Conservation (phyloP, 2,329 filamentous ascomycete species). For the Ascochyta lentis region DNA sequence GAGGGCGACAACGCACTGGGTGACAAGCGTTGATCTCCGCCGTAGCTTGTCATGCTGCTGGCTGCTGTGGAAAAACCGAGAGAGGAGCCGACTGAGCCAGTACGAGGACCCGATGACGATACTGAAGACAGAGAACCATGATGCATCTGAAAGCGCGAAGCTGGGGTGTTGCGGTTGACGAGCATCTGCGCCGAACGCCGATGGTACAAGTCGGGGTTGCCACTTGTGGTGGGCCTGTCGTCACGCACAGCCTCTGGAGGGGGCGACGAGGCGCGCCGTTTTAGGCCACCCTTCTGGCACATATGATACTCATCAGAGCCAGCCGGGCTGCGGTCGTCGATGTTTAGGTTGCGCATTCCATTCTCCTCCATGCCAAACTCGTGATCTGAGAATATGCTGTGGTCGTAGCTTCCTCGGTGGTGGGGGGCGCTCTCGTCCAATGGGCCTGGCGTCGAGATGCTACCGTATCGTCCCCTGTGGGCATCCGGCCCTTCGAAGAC, state of each 20-base stretch:
- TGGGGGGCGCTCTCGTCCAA: conserved; percentile 61
- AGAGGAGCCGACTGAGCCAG: conserved; percentile 68
- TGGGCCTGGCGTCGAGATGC: conserved; percentile 54
- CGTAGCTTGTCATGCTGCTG: conserved; percentile 71
- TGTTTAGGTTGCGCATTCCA: conserved; percentile 58
- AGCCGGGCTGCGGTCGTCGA: conserved; percentile 60
- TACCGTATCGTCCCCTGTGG: conserved; percentile 54
- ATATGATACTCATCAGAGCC: conserved; percentile 53
- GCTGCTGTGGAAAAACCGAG: conserved; percentile 63
- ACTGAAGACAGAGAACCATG: conserved; percentile 70
- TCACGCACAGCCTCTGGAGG: conserved; percentile 62
- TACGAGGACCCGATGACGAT: conserved; percentile 65
- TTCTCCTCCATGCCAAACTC: conserved; percentile 63
- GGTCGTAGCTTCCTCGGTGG: conserved; percentile 69
- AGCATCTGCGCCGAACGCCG: conserved; percentile 63
- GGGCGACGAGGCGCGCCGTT: conserved; percentile 69
- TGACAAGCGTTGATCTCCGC: conserved; percentile 66
- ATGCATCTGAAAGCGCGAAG: conserved; percentile 61
- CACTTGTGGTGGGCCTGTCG: conserved; percentile 53
- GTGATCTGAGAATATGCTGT: conserved; percentile 58
- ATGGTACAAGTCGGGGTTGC: conserved; percentile 59
- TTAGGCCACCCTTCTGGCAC: conserved; percentile 62
- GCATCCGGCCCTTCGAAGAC: conserved; percentile 45
- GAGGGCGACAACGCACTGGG: conserved; percentile 66
- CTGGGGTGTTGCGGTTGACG: conserved; percentile 61